Evolutionary conservation across 805 yeast genomes (phyloP).

Genomic region (Spathaspora boniae): DNA sequence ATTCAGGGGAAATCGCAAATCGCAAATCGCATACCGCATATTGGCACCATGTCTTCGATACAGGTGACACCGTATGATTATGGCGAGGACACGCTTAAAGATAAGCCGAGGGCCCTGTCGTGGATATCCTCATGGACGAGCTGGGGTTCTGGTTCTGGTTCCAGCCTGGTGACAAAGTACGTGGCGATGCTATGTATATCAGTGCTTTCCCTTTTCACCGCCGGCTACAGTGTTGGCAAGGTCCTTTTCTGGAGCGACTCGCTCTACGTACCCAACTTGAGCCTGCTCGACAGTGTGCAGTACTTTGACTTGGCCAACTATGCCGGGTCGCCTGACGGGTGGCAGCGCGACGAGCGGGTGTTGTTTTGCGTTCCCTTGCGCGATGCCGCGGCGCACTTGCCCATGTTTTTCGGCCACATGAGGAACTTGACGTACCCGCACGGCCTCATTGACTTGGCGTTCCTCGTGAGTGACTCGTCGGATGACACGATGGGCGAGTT

Average conservation of each 20-base stretch:
- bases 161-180: too few relatives aligned
- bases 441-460: conserved; percentile 74
- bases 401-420: conserved; percentile 85
- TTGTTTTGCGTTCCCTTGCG: conserved; percentile 85
- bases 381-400: conserved; percentile 87
- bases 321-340: conserved; percentile 66
- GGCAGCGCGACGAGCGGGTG: conserved; percentile 76
- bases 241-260: too few relatives aligned
- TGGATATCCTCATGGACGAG: too few relatives aligned
- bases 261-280: conserved; percentile 33
- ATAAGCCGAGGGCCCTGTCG: not conserved
- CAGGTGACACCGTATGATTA: conserved; percentile 23
- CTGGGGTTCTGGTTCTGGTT: too few relatives aligned
- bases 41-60: conserved; percentile 11
- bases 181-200: too few relatives aligned
- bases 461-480: conserved; percentile 84
- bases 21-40: not conserved
- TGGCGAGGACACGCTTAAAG: conserved; percentile 9
- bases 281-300: conserved; percentile 40
- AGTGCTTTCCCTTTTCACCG: too few relatives aligned
- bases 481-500: conserved; percentile 81
- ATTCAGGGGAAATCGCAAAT: not conserved
- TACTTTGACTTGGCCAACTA: conserved; percentile 71
- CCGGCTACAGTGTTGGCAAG: too few relatives aligned
- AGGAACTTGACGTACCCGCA: conserved; percentile 82